These are phyloP conservation scores for Phaeosphaeria sp. DNA, from an alignment of 2,329 filamentous ascomycete genomes.

Conservation along the genomic window DNA sequence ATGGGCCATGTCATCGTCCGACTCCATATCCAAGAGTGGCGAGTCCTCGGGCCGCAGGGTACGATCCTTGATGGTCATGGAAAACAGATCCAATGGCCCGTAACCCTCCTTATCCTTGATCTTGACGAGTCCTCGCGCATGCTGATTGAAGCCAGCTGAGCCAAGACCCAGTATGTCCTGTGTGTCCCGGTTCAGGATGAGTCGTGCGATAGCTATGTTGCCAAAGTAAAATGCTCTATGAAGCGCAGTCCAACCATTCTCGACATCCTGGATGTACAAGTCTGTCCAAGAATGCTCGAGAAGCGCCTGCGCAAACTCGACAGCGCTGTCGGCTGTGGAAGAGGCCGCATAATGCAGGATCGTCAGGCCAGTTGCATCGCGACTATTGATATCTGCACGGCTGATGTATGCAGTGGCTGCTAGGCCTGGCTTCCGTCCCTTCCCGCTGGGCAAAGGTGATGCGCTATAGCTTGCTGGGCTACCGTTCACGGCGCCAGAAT, in stretches of 20 bases:
- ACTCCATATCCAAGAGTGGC: conserved; percentile 55
- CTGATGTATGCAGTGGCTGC: conserved; percentile 52
- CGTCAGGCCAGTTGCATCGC: conserved; percentile 81
- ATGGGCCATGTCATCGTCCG: conserved; percentile 56
- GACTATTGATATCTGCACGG: conserved; percentile 79
- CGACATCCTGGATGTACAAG: conserved; percentile 82
- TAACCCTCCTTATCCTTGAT: conserved; percentile 95
- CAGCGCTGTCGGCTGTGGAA: conserved; percentile 71
- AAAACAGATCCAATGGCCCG: conserved; percentile 92
- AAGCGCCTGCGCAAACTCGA: conserved; percentile 78
- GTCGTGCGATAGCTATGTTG: conserved; percentile 83
- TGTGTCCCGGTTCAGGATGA: conserved; percentile 80
- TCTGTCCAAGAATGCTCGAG: conserved; percentile 84
- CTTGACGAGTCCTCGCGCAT: conserved; percentile 81
- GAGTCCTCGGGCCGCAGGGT: conserved; percentile 58
- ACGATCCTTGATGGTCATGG: conserved; percentile 82
- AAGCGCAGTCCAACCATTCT: conserved; percentile 95
- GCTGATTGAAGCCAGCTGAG: conserved; percentile 63
- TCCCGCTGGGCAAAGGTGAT: conserved; percentile 50
- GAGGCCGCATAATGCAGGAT: conserved; percentile 84
- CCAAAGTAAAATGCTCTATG: conserved; percentile 90
- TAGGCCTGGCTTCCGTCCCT: conserved; percentile 40
- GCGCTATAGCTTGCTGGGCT: conserved; percentile 56
- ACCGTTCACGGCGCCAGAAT: conserved; percentile 48
- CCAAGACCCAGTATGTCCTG: conserved; percentile 69